Evolutionary conservation across 371 early-diverging fungal genomes (phyloP), one percentile per base, ranked within the genome.

Genomic region (Mucor mucedo): DNA sequence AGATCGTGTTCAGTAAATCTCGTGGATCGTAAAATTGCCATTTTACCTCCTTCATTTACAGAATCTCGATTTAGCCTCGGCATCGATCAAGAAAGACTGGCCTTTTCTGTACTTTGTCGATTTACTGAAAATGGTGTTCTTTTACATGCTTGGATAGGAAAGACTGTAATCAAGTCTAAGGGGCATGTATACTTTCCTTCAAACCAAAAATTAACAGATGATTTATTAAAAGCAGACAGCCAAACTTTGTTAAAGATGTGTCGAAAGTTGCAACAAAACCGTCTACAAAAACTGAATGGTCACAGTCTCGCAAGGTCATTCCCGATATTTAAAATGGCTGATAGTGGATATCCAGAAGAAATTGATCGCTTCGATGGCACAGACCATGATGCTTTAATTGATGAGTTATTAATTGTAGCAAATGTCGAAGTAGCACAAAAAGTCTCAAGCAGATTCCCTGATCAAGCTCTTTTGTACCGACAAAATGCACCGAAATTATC

Each of bases 1-100:
- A 79, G 96, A 58, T 87, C 88, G 5, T 93, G 94, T 16, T 88
- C 94, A 5, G 89, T 94, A 5, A 89, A 94, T 61, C 70, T 98
- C 33, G 87, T 87, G 5, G 87, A 91, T 39, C 74, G 83, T 30
- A 84, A 88, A 6, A 89, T 97, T 49, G 93, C 96, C 16, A 97
- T 98, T 93, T 83, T 98, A 29, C 98, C 98, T 8, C 68, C 79
- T 27, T 68, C 88, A 4, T 80, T 96, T 45, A 86, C 91, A 48
- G 85, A 91, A 57, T 81, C 91, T 10, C 80, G 90, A 56, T 93
- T 91, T 70, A 83, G 82, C 63, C 74, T 94, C n/a, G 85, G 78
- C 64, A 82, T 87, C 2, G 83, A 89, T 4, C 50, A 50, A 5
- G 87, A 89, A 38, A 76, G 87, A 27, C 49, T 71, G 11, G 68